Percentiles rank a stretch among this genome's conserved stretches.
phyloP scores from a whole-genome alignment of 495 filamentous ascomycete genomes.

The Lophiotrema nucula region DNA sequence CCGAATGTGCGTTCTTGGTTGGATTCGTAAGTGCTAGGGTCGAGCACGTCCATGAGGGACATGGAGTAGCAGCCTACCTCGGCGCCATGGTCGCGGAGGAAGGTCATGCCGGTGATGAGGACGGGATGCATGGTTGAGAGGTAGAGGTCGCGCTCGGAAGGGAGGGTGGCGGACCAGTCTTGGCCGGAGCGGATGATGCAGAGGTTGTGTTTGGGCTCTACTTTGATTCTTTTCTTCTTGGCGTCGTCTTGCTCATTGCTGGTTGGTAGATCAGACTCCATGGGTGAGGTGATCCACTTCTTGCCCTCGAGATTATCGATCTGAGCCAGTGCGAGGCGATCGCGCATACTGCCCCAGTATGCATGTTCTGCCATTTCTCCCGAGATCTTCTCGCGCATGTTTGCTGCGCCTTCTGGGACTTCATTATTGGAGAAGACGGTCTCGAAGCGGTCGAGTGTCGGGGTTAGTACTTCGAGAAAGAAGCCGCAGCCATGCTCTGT shows the following conservation, averaged over 20 bases:
- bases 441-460: conserved; percentile 38
- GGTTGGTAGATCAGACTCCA: neutral
- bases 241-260: neutral
- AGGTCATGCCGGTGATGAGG: conserved; percentile 37
- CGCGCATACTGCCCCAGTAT: conserved; percentile 42
- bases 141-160: conserved; percentile 37
- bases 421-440: conserved; percentile 37
- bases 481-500: conserved; percentile 35
- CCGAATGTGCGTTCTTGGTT: conserved; percentile 40
- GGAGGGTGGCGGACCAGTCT: conserved; percentile 37
- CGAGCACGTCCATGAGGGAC: conserved; percentile 39
- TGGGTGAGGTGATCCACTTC: neutral
- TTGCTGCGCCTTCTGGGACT: conserved; percentile 34
- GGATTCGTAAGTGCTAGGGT: conserved; percentile 8
- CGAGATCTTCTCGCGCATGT: conserved; percentile 34
- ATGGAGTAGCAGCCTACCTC: conserved; percentile 39
- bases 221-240: conserved; percentile 7
- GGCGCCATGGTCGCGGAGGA: conserved; percentile 36
- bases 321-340: conserved; percentile 37
- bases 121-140: conserved; percentile 39
- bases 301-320: conserved; percentile 33
- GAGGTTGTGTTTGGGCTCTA: conserved; percentile 35
- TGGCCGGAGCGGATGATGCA: conserved; percentile 40
- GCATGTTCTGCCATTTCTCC: conserved; percentile 33
- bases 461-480: conserved; percentile 41